phyloP scores from a whole-genome alignment of 176 grass and related monocot species.

The Cocos nucifera region DNA sequence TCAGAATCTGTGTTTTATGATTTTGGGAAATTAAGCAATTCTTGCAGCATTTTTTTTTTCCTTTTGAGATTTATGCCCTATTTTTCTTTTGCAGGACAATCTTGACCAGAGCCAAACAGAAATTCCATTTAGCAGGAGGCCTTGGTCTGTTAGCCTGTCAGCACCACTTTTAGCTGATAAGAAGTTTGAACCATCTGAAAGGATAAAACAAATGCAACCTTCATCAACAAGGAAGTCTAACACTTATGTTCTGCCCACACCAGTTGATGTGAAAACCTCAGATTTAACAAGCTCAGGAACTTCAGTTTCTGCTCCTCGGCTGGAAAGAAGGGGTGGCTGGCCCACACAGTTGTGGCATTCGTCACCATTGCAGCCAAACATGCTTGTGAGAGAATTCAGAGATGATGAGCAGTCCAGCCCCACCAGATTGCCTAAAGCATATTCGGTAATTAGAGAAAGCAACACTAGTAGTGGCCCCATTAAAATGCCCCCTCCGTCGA shows the following conservation, averaged over 20 bases:
- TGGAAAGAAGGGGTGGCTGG: constrained; percentile 29
- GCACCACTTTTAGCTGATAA: constrained; percentile 73
- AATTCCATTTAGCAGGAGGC: constrained; percentile 27
- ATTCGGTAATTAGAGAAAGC: constrained; percentile 77
- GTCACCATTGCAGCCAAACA: constrained; percentile 62
- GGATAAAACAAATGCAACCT: constrained; percentile 50
- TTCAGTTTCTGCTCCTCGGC: constrained; percentile 27
- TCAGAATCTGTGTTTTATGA: too few relatives aligned
- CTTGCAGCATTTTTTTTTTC: neutral
- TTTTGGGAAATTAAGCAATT: too few relatives aligned
- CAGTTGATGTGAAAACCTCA: constrained; percentile 42
- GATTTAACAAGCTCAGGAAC: constrained; percentile 31
- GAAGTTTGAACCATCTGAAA: constrained; percentile 52
- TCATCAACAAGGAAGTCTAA: constrained; percentile 73
- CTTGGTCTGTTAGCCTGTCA: constrained; percentile 56
- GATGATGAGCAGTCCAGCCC: constrained; percentile 57
- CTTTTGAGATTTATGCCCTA: neutral
- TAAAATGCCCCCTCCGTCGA: constrained; percentile 23
- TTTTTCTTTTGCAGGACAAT: constrained; percentile 34
- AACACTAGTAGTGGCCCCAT: constrained; percentile 48
- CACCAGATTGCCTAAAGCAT: constrained; percentile 41
- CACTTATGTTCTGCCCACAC: constrained; percentile 82
- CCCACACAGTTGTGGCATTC: constrained; percentile 39
- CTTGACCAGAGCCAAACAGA: constrained; percentile 53
- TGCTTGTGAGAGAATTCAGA: constrained; percentile 39